phyloP scores from a whole-genome alignment of 2,329 filamentous ascomycete genomes.

The Talaromyces sp. region DNA sequence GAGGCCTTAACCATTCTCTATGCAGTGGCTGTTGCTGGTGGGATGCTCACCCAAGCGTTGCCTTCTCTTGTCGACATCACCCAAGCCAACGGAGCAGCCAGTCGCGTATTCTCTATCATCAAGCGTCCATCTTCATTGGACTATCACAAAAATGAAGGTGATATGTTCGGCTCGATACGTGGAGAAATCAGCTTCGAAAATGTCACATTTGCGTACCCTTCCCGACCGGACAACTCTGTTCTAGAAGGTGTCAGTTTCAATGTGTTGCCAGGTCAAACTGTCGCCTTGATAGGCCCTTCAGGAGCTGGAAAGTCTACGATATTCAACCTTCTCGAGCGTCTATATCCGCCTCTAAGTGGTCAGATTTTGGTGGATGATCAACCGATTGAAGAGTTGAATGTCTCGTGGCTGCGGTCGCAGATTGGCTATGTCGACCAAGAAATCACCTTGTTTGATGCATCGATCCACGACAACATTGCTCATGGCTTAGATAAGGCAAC shows the following conservation, averaged over 20 bases:
- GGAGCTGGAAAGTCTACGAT: constrained; percentile 57
- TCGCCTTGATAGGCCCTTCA: neutral
- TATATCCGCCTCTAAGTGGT: neutral
- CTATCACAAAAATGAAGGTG: neutral
- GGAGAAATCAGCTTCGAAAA: neutral
- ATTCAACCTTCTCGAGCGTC: constrained; percentile 76
- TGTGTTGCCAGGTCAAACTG: neutral
- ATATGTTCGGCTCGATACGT: neutral
- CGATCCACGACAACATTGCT: neutral
- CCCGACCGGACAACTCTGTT: neutral
- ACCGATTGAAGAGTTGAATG: neutral
- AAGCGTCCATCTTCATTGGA: neutral
- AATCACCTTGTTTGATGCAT: neutral
- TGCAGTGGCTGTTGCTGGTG: constrained; percentile 9
- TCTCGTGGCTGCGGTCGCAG: neutral
- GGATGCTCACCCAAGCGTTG: constrained; percentile 12
- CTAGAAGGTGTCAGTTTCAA: neutral
- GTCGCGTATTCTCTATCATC: neutral
- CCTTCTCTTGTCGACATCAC: constrained; percentile 18
- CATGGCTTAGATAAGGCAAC: neutral
- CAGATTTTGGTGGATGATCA: neutral
- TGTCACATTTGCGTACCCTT: neutral
- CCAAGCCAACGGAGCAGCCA: constrained; percentile 12
- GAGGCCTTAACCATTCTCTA: constrained; percentile 8
- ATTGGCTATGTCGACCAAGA: neutral